Base-by-base conservation (phyloP, 345 rosid species). In the Eucalyptus cloeziana region DNA sequence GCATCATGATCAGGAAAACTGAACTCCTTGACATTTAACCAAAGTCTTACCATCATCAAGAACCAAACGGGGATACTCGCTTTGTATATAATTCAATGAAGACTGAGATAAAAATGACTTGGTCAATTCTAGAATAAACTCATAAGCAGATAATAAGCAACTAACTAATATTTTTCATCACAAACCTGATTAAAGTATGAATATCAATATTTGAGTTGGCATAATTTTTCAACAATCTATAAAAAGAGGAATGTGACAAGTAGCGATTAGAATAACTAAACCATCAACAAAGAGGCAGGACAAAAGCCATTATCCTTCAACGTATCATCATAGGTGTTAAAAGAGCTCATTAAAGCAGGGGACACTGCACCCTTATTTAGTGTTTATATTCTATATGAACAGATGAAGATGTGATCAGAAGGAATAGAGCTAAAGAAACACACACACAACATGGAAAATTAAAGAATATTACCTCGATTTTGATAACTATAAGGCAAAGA, bases 321-420 rank as follows among this genome's bases (percentile, higher is more conserved):
- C 64, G 99, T 97, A 91, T 97, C 99, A 87, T 97, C 99, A 90
- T 97, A 99, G 89, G 98, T 97, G 89, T 97, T 97, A 92, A 97
- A 97, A 11, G 99, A 97, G 94, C 96, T 97, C 99, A 97, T 97
- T 60, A 97, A 92, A 97, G 98, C 93, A 97, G 89, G 2, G 99
- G 99, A 97, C 99, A 90, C 92, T 94, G 93, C 98, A 95, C 62
- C 98, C 98, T 88, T 96, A 97, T 91, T 94, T 97, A 71, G 94
- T 87, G 89, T 97, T 97, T 89, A 97, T 98, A 91, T 94, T 92
- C 99, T 97, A 92, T 21, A 30, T 27, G 58, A 49, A 90, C 88
- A 56, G 89, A 86, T 64, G 76, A 44, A 67, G 58, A 47, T n/a
- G 11, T 60, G 31, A 47, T 14, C 85, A 86, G 64, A 40, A 37